Conservation (phyloP, 208 protist genomes). For the Willaertia magna region DNA sequence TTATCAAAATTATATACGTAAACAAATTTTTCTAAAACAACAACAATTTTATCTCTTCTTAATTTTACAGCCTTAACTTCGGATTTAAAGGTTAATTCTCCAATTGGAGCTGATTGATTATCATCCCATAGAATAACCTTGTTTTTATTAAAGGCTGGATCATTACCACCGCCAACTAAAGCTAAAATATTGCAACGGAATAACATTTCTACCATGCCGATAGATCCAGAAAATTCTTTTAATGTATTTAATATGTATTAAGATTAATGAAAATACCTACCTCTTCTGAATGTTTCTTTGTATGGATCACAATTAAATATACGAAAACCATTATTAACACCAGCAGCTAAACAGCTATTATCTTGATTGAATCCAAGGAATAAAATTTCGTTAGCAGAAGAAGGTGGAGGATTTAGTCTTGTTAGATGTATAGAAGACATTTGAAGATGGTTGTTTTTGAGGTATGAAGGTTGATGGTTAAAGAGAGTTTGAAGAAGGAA, state of each 20-base stretch:
- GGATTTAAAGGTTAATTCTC: constrained; percentile 61
- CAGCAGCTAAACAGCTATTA: constrained; percentile 55
- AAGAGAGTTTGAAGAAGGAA: no score
- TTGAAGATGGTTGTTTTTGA: not conserved
- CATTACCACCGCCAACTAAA: constrained; percentile 66
- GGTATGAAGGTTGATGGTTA: no score
- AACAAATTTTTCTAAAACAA: constrained; percentile 61
- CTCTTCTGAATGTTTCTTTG: constrained; percentile 55
- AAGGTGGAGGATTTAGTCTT: not conserved
- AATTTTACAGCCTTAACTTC: constrained; percentile 67
- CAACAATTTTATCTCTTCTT: constrained; percentile 61
- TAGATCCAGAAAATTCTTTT: constrained; percentile 44
- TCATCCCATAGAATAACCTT: constrained; percentile 86
- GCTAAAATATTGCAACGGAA: constrained; percentile 80
- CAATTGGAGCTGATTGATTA: constrained; percentile 61
- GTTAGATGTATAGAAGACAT: not conserved
- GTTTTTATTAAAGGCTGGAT: constrained; percentile 63
- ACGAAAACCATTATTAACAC: constrained; percentile 59
- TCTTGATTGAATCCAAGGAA: constrained; percentile 73
- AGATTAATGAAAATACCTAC: constrained; percentile 26
- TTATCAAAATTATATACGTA: constrained; percentile 79
- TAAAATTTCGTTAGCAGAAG: constrained; percentile 29
- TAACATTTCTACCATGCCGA: constrained; percentile 81
- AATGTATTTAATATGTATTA: not conserved
- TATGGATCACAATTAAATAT: constrained; percentile 76